Conservation (phyloP, 805 yeast genomes). For the Suhomyces pyralidae region DNA sequence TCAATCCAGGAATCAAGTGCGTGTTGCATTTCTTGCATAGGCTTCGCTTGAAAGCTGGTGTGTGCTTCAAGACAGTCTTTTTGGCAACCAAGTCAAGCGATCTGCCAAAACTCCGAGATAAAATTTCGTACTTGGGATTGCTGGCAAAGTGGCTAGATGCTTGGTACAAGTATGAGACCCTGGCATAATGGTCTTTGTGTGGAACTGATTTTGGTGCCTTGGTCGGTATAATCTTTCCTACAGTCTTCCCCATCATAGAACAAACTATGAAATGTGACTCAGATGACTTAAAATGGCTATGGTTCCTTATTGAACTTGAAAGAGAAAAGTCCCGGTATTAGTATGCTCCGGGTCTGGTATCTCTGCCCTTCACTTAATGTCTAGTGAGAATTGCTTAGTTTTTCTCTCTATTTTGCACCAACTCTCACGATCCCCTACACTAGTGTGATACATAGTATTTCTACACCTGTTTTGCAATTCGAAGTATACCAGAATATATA, state of each 20-base stretch:
- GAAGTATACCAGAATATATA: background rate
- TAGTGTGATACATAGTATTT: background rate
- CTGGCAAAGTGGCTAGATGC: constrained; percentile 42
- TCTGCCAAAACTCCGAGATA: constrained; percentile 56
- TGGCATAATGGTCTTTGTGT: constrained; percentile 56
- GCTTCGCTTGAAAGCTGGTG: constrained; percentile 64
- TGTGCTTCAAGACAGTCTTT: constrained; percentile 61
- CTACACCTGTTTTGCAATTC: background rate
- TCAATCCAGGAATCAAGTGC: constrained; percentile 47
- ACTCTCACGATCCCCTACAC: background rate
- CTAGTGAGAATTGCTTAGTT: background rate
- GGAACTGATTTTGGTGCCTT: constrained; percentile 40
- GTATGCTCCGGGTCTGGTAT: background rate
- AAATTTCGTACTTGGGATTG: constrained; percentile 26
- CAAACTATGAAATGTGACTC: no score
- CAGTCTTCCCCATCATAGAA: background rate
- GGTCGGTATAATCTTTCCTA: background rate
- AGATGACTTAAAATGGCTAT: background rate
- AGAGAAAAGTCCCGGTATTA: no score
- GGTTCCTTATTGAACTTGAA: no score
- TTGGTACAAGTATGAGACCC: constrained; percentile 60
- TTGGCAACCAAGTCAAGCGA: constrained; percentile 61
- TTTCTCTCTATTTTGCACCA: background rate
- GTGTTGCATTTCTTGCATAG: constrained; percentile 67
- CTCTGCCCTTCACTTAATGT: background rate